Conservation (phyloP, 2,329 filamentous ascomycete species). For the Scytalidium sp. region DNA sequence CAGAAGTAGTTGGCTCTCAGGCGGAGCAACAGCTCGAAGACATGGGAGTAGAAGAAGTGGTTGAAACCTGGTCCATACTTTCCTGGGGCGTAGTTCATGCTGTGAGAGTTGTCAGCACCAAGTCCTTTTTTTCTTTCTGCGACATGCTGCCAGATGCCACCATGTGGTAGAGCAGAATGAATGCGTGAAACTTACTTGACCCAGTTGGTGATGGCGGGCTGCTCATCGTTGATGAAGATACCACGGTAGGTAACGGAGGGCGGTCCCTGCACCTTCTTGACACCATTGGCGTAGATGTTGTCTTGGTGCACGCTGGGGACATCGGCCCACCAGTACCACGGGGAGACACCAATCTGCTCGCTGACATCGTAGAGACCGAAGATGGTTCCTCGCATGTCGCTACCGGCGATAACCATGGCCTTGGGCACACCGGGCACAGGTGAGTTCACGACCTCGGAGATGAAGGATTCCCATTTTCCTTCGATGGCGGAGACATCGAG, state of each 20-base stretch:
- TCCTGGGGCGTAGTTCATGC: constrained; percentile 40
- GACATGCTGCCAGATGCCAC: no score
- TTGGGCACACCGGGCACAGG: constrained; percentile 53
- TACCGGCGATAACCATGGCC: constrained; percentile 66
- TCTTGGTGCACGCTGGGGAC: constrained; percentile 41
- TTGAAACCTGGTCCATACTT: constrained; percentile 44
- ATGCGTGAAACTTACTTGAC: constrained; percentile 35
- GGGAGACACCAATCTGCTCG: constrained; percentile 71
- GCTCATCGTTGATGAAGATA: constrained; percentile 60
- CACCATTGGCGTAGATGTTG: constrained; percentile 42
- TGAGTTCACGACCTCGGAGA: constrained; percentile 53
- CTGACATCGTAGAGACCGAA: constrained; percentile 70
- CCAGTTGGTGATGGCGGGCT: constrained; percentile 63
- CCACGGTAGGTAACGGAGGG: constrained; percentile 57
- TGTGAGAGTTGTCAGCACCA: constrained; percentile 14
- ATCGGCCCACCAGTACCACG: constrained; percentile 59
- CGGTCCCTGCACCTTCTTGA: constrained; percentile 43
- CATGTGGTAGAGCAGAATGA: no score
- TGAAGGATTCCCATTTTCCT: constrained; percentile 69
- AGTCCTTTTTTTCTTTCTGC: no score
- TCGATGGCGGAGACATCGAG: constrained; percentile 55
- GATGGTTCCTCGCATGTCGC: constrained; percentile 63
- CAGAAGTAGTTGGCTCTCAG: constrained; percentile 73
- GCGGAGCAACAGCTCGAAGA: constrained; percentile 70
- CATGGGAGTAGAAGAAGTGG: constrained; percentile 62